These are phyloP conservation scores for Leccinum discolor DNA, from an alignment of 1,284 basidiomycete species.

Conservation along the genomic window DNA sequence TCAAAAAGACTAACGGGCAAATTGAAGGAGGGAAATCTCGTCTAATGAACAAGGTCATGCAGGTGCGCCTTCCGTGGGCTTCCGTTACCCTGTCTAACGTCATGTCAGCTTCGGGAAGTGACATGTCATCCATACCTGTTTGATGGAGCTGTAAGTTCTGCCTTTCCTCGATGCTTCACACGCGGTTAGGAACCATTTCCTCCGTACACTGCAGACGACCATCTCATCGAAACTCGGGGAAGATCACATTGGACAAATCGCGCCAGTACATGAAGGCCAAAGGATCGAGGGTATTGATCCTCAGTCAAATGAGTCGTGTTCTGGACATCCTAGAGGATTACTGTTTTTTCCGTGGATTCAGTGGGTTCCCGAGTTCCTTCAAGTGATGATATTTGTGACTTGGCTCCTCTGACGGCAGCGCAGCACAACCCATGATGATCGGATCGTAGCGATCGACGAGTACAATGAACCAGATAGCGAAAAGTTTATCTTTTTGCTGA, in stretches of 20 bases:
- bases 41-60: conserved; percentile 99
- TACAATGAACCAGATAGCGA: conserved; percentile 96
- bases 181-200: conserved; percentile 85
- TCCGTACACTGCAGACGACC: conserved; percentile 98
- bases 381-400: background rate
- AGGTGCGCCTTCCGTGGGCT: conserved; percentile 50
- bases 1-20: conserved; percentile 81
- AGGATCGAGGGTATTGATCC: conserved; percentile 94
- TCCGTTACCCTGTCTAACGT: conserved; percentile 7
- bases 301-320: conserved; percentile 98
- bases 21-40: conserved; percentile 96
- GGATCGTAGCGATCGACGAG: conserved; percentile 94
- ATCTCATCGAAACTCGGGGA: conserved; percentile 95
- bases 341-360: conserved; percentile 89
- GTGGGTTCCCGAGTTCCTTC: conserved; percentile 47
- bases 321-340: conserved; percentile 97
- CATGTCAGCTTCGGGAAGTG: conserved; percentile 66
- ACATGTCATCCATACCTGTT: conserved; percentile 87
- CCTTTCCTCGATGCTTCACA: background rate
- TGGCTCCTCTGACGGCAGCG: conserved; percentile 64
- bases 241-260: conserved; percentile 97
- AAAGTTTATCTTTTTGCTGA: conserved; percentile 97
- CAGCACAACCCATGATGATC: conserved; percentile 93
- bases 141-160: conserved; percentile 71
- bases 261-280: conserved; percentile 88